Evolutionary conservation across 305 asterid genomes (phyloP).

Genomic region (Plantago coronopus): DNA sequence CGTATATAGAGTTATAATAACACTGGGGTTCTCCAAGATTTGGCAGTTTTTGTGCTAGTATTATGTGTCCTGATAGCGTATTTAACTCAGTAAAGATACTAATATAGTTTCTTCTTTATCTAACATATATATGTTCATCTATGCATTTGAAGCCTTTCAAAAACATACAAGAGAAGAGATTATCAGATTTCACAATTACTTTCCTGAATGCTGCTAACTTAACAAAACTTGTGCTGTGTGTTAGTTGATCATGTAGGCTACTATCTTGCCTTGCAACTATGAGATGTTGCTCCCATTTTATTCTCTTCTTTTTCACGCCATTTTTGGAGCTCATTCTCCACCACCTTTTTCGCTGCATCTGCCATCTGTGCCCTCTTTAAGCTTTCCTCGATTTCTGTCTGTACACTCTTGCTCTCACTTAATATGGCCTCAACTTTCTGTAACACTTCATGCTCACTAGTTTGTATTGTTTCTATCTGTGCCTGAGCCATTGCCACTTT

Average conservation of each 20-base stretch:
- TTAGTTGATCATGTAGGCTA: constrained; percentile 9
- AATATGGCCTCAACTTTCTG: constrained; percentile 41
- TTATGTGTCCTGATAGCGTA: not conserved
- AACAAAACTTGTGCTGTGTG: constrained; percentile 11
- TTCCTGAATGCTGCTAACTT: constrained; percentile 18
- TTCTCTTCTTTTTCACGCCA: constrained; percentile 39
- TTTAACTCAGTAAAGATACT: constrained; percentile 6
- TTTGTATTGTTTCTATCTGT: constrained; percentile 46
- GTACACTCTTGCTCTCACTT: constrained; percentile 45
- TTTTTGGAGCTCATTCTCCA: constrained; percentile 62
- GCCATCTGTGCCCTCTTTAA: constrained; percentile 64
- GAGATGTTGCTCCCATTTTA: constrained; percentile 32
- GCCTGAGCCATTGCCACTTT: constrained; percentile 63
- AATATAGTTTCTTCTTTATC: constrained; percentile 4
- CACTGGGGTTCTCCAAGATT: not conserved
- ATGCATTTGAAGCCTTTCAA: constrained; percentile 14
- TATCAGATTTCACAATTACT: constrained; percentile 24
- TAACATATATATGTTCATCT: not conserved
- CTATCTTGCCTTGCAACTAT: constrained; percentile 2
- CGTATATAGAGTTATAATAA: not conserved
- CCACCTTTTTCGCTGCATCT: constrained; percentile 56
- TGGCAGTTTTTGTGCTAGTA: not conserved
- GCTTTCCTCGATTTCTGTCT: constrained; percentile 56
- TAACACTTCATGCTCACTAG: constrained; percentile 33
- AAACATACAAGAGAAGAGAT: constrained; percentile 19